Evolutionary conservation across 2,329 filamentous ascomycete species (phyloP), one percentile per base, ranked within the genome.

Genomic region (Rutstroemia sp.): DNA sequence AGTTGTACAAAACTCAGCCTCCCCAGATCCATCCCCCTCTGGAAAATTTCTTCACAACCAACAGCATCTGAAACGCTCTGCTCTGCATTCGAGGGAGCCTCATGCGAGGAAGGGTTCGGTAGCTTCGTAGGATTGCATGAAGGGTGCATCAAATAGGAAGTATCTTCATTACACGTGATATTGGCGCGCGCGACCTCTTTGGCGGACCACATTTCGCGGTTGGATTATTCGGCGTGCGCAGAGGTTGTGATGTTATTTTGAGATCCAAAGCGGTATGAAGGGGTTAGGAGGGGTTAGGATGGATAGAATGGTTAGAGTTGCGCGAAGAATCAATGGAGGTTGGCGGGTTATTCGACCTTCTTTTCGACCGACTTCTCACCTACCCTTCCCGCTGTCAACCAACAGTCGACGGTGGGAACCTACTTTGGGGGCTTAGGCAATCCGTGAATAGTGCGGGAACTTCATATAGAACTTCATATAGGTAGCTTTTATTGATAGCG

Each of bases 1-100:
- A 46, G 19, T 23, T 46, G 44, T 46, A 46, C 44, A 46, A 46
- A 27, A 30, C 52, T 54, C 52, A 48, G 52, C 52, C 52, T 54
- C 52, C 19, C 12, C 34, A 17, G 38, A 14, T 19, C 12, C 42
- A 40, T 40, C 17, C 17, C 38, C 38, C 38, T 17, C 14, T 40
- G 17, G 27, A 30, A 30, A 44, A 44, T 17, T 44, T 17, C n/a
- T 17, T 44, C 40, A 10, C 23, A 25, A 23, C 23, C 51, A 54
- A 27, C 16, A 48, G 4, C n/a, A 17, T 25, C 10, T 47, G 51
- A 53, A 53, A 53, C 51, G 42, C 51, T 16, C 10, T 46, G 21
- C 19, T 21, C 46, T 27, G 16, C 17, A 6, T 39, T 25, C 27
- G 25, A 54, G 51, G 51, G 34, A 48, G 34, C 42, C n/a, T 30